Percentiles rank a stretch among this genome's conserved stretches.
Conservation (phyloP, 2,329 filamentous ascomycete species). For the Verticillium alfalfae region DNA sequence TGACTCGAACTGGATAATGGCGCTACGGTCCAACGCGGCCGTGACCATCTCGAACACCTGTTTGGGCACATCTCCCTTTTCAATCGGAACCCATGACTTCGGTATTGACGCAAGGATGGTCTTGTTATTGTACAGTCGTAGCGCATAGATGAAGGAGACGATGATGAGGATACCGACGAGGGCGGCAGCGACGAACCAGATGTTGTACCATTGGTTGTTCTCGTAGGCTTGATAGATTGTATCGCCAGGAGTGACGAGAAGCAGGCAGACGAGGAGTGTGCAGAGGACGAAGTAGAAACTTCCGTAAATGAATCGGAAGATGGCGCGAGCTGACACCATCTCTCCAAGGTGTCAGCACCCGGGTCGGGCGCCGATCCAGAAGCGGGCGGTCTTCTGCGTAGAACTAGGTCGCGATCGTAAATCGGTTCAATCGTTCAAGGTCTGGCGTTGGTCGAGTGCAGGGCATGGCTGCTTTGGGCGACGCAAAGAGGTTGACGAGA, state of each 20-base stretch:
- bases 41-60: conserved; percentile 72
- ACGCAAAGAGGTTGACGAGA: background rate
- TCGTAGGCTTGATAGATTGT: conserved; percentile 70
- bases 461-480: conserved; percentile 10
- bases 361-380: conserved; percentile 7
- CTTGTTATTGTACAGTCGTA: conserved; percentile 81
- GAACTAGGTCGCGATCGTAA: conserved; percentile 3
- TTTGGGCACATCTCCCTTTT: conserved; percentile 74
- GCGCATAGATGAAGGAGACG: conserved; percentile 71
- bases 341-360: conserved; percentile 6
- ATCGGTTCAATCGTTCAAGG: conserved; percentile 10
- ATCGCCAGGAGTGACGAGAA: conserved; percentile 77
- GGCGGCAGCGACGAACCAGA: conserved; percentile 72
- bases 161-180: conserved; percentile 70
- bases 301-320: conserved; percentile 78
- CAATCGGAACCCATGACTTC: conserved; percentile 78
- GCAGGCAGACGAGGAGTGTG: conserved; percentile 64
- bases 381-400: conserved; percentile 8
- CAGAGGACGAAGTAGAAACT: conserved; percentile 72
- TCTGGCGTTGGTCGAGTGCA: conserved; percentile 14
- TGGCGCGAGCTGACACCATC: conserved; percentile 40
- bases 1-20: conserved; percentile 73
- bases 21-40: conserved; percentile 68
- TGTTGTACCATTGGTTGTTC: conserved; percentile 66
- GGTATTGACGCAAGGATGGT: conserved; percentile 77